Base-by-base conservation (phyloP, 345 rosid species). In the Heritiera fomes region DNA sequence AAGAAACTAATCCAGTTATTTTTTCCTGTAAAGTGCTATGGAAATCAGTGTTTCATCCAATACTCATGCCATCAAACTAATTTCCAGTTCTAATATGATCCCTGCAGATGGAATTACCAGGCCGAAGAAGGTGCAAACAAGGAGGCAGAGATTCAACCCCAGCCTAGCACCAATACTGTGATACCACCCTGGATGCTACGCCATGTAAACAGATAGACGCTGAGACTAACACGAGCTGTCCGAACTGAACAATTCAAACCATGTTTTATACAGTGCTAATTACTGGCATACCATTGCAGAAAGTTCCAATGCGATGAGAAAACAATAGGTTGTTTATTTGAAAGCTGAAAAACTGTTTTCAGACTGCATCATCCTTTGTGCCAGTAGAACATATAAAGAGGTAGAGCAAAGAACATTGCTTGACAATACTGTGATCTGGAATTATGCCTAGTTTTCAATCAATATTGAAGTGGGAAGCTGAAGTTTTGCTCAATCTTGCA, bases 131-230 rank as follows among this genome's bases (percentile, higher is more conserved):
- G 59, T 38, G 75, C 30, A 60, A 74, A 77, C 14, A 73, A 87
- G 56, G 84, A 80, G 71, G 81, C 18, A 0, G 72, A 75, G 55
- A 65, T 74, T 72, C 82, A 71, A 56, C n/a, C 80, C 38, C 85
- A 65, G 30, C 77, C 78, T 8, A 10, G 71, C 11, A 18, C 69
- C 70, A 78, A 30, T 23, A 74, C 77, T 0, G 72, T 71, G 50
- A 81, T 90, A 61, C 91, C 91, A 2, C 78, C 79, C 0, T 90
- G 93, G 93, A 82, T 90, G 91, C 80, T 90, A 50, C 73, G 56
- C 71, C 84, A 60, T 68, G 47, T 76, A 15, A 80, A 82, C 50
- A 49, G 80, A 40, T 81, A 84, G 71, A 32, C 34, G 81, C 46
- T 12, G 15, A 60, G 47, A 58, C 69, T 28, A 10, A 14, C 69